These are phyloP conservation scores for Postia placenta DNA, from an alignment of 768 basidiomycete species.

Conservation along the genomic window DNA sequence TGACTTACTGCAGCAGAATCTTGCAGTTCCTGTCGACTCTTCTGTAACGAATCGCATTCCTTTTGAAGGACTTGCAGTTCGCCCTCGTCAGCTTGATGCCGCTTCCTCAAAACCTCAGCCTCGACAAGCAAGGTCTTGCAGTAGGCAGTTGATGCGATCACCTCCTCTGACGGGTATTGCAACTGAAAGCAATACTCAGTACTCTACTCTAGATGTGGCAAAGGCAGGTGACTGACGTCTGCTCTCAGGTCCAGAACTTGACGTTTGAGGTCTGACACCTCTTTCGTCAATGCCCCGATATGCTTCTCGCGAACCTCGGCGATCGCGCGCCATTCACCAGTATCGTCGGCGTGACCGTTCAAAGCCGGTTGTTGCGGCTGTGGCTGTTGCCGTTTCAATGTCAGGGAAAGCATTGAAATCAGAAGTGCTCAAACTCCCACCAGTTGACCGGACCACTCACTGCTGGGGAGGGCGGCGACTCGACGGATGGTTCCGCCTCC, in stretches of 20 bases:
- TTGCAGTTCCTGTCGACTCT: not conserved
- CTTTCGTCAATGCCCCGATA: no score
- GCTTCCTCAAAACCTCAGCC: no score
- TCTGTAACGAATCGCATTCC: no score
- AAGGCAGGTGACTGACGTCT: constrained; percentile 37
- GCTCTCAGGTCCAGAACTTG: constrained; percentile 41
- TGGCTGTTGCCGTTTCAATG: no score
- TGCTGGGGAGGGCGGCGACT: constrained; percentile 56
- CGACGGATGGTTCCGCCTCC: constrained; percentile 41
- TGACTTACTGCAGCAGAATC: constrained; percentile 7
- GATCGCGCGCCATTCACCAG: constrained; percentile 35
- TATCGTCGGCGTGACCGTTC: constrained; percentile 28
- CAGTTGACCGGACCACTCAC: constrained; percentile 67
- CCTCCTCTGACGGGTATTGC: not conserved
- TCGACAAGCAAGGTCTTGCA: no score
- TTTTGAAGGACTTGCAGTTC: no score
- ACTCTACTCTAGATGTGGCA: constrained; percentile 43
- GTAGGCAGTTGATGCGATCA: no score
- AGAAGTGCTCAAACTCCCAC: constrained; percentile 52
- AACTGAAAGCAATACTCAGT: not conserved
- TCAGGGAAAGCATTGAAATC: constrained; percentile 34
- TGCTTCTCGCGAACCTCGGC: constrained; percentile 34
- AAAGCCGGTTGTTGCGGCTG: constrained; percentile 41
- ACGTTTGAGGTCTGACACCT: constrained; percentile 40
- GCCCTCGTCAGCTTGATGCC: no score